Base-by-base conservation (phyloP, 208 protist species). In the Trypanosoma boissoni region DNA sequence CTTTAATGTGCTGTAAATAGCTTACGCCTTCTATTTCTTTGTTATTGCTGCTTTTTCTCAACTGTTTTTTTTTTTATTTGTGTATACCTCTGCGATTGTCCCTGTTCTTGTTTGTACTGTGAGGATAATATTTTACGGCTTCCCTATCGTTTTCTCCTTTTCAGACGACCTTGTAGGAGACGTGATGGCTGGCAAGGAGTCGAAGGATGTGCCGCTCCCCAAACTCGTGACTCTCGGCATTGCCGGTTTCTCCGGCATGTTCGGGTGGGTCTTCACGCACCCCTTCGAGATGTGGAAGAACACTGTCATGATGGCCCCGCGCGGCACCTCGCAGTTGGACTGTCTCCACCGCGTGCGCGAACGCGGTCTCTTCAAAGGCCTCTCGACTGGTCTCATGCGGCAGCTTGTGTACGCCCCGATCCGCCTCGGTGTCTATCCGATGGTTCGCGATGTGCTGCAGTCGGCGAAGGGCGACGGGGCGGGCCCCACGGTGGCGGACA, bases 271-370 rank as follows among this genome's bases (percentile, higher is more conserved):
- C 70, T 87, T 97, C 61, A 72, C 90, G 10, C 92, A 97, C 52
- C 92, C 92, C 16, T 96, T 95, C 59, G 90, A 97, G 72, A 95
- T 94, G 82, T 88, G 92, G 83, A 95, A 95, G 69, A 94, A 96
- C 69, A 92, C 83, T n/a, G 81, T 95, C 26, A 92, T 90, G 82
- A 95, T 61, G 67, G 57, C 84, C 4, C 72, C 79, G 0, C 58
- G 58, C 16, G 83, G 83, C 55, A 76, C 64, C 18, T 80, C 64
- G 37, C 75, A 86, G 73, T 27, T 72, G 42, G 72, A 76, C 0
- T 70, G 60, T 37, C 74, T 87, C 32, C 56, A 49, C 37, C 64
- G 52, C 3, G 89, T 83, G 21, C 58, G 67, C 9, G 69, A 72
- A 53, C 91, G 80, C 24, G 78, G 82, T 14, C 68, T 92, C 43